Evolutionary conservation across 306 rosid genomes (phyloP), one percentile per base, ranked within the genome.

Genomic region (Gastrolobium bilobum): DNA sequence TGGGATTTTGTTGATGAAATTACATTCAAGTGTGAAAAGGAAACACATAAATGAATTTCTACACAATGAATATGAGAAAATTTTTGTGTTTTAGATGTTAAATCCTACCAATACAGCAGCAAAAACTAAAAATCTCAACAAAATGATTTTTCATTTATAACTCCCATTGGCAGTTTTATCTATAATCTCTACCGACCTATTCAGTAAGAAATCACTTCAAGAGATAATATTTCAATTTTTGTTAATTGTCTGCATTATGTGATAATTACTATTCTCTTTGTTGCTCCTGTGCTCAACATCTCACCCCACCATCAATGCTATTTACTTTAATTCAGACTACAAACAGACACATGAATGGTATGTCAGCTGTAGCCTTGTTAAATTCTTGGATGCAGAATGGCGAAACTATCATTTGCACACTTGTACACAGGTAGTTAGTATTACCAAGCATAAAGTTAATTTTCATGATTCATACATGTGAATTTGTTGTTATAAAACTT

Each of bases 381-480:
- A 37, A 48, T 37, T 47, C 50, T n/a, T 2, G 42, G 65, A 70
- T 61, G 63, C 20, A 20, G 39, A 30, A 70, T 48, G 59, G 10
- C 44, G 30, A 44, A 15, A 81, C 37, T 26, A 37, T 29, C 75
- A 80, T 37, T 64, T 64, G 70, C 62, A 73, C 68, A 13, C 60
- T 46, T 60, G 30, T 10, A 42, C 43, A 57, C 10, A 65, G n/a
- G 43, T 29, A 7, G 34, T 31, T 26, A 20, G 10, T 7, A 65
- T 56, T 13, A 56, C 20, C 35, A 73, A 73, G 75, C 75, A 56
- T 15, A 11, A 43, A 57, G 54, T 26, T 56, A 30, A 58, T 5
- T 35, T 67, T 14, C 29, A 20, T 42, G 14, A 53, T 10, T 10
- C 60, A 68, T 2, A 8, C 66, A 10, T 6, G 33, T 38, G 52